Conservation (phyloP, 371 early-diverging fungal genomes). For the Rhizopus stolonifer region DNA sequence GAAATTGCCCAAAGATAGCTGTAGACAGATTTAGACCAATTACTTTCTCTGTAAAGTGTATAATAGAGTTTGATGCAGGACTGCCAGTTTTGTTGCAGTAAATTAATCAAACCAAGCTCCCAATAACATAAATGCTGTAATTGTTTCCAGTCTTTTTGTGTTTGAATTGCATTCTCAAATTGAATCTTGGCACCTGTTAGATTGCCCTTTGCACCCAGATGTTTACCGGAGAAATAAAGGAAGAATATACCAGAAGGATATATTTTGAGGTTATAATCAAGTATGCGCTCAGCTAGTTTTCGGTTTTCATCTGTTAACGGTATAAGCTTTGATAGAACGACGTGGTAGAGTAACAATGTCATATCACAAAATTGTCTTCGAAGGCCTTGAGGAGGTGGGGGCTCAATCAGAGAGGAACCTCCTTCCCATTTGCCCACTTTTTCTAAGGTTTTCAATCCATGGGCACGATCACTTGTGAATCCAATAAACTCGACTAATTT, state of each 20-base stretch:
- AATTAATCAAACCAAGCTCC: slow-evolving; percentile 62
- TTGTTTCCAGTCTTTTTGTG: slow-evolving; percentile 72
- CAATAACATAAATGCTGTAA: slow-evolving; percentile 77
- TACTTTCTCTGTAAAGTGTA: slow-evolving; percentile 62
- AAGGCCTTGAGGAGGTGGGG: slow-evolving; percentile 34
- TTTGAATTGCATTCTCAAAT: slow-evolving; percentile 48
- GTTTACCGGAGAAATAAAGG: slow-evolving; percentile 63
- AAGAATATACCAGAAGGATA: slow-evolving; percentile 70
- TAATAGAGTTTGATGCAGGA: slow-evolving; percentile 52
- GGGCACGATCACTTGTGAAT: slow-evolving; percentile 64
- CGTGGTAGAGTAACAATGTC: slow-evolving; percentile 64
- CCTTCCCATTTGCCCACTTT: slow-evolving; percentile 54
- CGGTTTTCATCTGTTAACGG: slow-evolving; percentile 56
- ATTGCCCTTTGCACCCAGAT: slow-evolving; percentile 47
- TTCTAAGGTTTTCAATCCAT: slow-evolving; percentile 67
- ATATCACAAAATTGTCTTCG: slow-evolving; percentile 64
- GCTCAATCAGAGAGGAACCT: slow-evolving; percentile 9
- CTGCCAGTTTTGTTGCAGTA: slow-evolving; percentile 55
- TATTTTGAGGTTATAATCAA: slow-evolving; percentile 42
- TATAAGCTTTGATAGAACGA: slow-evolving; percentile 62
- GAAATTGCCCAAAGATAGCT: slow-evolving; percentile 63
- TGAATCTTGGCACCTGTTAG: slow-evolving; percentile 52
- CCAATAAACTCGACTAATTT: slow-evolving; percentile 70
- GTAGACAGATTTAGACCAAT: slow-evolving; percentile 79
- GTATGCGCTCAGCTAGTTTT: slow-evolving; percentile 41